Conservation (phyloP, 306 rosid species). For the Cucumis cinereus region DNA sequence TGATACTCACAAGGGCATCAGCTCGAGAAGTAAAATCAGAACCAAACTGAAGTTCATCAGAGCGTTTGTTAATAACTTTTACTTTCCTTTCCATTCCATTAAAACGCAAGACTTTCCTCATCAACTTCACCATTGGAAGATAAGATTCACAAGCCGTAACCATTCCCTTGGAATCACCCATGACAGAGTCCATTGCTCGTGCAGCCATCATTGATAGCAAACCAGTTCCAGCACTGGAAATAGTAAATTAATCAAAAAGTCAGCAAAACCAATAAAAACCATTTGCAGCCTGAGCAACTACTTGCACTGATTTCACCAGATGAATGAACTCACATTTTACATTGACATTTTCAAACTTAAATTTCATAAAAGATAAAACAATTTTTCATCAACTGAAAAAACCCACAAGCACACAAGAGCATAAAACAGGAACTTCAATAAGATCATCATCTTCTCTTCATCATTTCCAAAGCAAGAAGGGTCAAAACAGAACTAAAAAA, state of each 20-base stretch:
- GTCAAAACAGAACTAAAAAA: background rate
- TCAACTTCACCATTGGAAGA: conserved; percentile 93
- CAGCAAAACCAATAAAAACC: background rate
- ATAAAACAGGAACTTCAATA: background rate
- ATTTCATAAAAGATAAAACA: background rate
- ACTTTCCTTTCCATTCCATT: conserved; percentile 56
- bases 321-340: background rate
- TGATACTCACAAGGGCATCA: conserved; percentile 55
- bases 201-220: conserved; percentile 94
- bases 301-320: background rate
- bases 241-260: background rate
- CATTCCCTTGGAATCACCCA: conserved; percentile 25
- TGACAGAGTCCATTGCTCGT: conserved; percentile 47
- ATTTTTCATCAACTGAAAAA: background rate
- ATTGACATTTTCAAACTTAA: background rate
- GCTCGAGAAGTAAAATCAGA: conserved; percentile 55
- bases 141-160: conserved; percentile 90
- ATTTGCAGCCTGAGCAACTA: background rate
- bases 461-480: background rate
- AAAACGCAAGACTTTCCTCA: conserved; percentile 57
- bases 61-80: conserved; percentile 60
- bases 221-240: conserved; percentile 84
- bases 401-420: background rate
- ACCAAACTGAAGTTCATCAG: conserved; percentile 72
- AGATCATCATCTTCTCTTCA: background rate